These are phyloP conservation scores for Acanthamoeba divionensis DNA, from an alignment of 208 protist species.

Conservation along the genomic window DNA sequence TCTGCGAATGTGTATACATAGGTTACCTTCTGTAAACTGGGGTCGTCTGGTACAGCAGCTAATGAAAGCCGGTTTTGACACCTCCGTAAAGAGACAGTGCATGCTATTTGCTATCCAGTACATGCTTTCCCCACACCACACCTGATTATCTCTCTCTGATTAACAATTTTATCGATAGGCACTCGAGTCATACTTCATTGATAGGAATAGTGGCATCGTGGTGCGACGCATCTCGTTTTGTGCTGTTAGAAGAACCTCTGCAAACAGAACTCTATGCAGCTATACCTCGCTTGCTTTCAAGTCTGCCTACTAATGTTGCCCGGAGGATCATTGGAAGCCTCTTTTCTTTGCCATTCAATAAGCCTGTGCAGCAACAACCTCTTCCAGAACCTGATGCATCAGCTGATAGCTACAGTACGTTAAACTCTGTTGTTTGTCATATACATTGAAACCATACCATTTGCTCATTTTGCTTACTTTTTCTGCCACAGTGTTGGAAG, in stretches of 20 bases:
- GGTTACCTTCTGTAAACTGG: constrained; percentile 1
- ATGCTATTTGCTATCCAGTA: constrained; percentile 19
- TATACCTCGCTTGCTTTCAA: neutral
- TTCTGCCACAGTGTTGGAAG: too few relatives aligned
- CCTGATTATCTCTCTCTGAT: neutral
- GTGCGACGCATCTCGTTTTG: neutral
- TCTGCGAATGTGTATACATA: neutral
- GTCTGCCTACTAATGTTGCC: neutral
- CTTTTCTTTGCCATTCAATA: neutral
- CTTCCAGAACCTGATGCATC: too few relatives aligned
- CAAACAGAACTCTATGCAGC: constrained; percentile 9
- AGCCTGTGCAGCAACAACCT: too few relatives aligned
- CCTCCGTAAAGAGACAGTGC: neutral
- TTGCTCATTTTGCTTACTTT: too few relatives aligned
- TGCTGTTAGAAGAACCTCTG: neutral
- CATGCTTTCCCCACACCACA: neutral
- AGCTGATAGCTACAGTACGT: too few relatives aligned
- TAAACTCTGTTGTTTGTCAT: too few relatives aligned
- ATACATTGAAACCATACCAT: too few relatives aligned
- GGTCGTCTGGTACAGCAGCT: constrained; percentile 17
- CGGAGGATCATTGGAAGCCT: neutral
- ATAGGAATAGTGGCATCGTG: constrained; percentile 5
- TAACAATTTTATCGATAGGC: neutral
- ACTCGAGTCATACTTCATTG: neutral
- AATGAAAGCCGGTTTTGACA: neutral